Conservation (phyloP, 192 early-diverging fungal species). For the Phycomyces blakesleeanus region DNA sequence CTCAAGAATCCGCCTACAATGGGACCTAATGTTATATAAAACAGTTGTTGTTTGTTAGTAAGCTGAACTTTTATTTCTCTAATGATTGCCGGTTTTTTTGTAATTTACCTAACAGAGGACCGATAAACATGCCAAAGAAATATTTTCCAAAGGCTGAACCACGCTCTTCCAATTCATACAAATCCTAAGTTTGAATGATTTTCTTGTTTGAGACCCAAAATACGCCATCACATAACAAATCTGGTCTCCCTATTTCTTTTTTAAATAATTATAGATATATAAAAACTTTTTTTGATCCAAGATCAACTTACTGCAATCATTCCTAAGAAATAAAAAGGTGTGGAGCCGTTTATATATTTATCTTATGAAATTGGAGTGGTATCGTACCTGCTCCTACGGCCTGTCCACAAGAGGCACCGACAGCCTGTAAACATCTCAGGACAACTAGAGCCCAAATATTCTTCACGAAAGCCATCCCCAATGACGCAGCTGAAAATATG, state of each 20-base stretch:
- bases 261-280: background rate
- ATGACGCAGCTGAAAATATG: constrained; percentile 41
- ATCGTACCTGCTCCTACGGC: constrained; percentile 39
- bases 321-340: constrained; percentile 2
- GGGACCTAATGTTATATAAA: constrained; percentile 26
- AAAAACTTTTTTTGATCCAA: background rate
- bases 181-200: constrained; percentile 40
- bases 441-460: constrained; percentile 37
- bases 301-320: constrained; percentile 30
- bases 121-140: constrained; percentile 30
- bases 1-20: constrained; percentile 1
- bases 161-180: constrained; percentile 18
- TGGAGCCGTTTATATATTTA: too few relatives aligned
- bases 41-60: too few relatives aligned
- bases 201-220: too few relatives aligned
- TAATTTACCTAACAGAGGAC: constrained; percentile 34
- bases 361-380: too few relatives aligned
- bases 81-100: constrained; percentile 41
- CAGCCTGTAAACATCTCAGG: constrained; percentile 41
- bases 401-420: constrained; percentile 42
- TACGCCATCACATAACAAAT: constrained; percentile 45
- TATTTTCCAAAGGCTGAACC: constrained; percentile 26
- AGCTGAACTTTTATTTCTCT: constrained; percentile 9
- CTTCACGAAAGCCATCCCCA: constrained; percentile 38
- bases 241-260: background rate